Evolutionary conservation across 2,329 filamentous ascomycete species (phyloP), one percentile per base, ranked within the genome.

Genomic region (Fusarium multiceps): DNA sequence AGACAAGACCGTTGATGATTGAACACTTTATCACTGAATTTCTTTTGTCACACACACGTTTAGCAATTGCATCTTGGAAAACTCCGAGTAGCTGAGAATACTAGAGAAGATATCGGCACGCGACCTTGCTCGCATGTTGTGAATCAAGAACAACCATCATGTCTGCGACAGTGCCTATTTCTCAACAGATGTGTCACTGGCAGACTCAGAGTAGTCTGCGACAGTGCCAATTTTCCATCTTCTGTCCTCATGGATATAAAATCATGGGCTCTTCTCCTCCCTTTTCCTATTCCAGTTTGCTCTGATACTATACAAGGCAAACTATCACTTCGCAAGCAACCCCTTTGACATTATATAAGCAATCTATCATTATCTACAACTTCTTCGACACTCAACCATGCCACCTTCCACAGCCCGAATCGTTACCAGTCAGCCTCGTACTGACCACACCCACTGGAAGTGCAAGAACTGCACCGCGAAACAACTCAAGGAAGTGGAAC

Each of bases 191-290:
- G 10, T 11, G 10, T 28, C 27, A 28, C 27, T 5, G 5, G 27
- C 27, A 28, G 10, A 28, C 4, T 10, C 27, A 11, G 10, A 28
- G 27, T 28, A 28, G 16, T 18, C 5, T 6, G 5, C 5, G 9
- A n/a, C 9, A 37, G 34, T 18, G 34, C 9, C 16, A 4, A 10
- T 11, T 37, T 37, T 2, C 9, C 16, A 37, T 16, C 9, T 18
- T 16, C 5, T 18, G 3, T 37, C 16, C 16, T 11, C 5, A 11
- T n/a, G 16, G 9, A 11, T 37, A 37, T 37, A 37, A 37, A 34
- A n/a, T 1, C 16, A 37, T n/a, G 3, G 9, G 11, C 0, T n/a
- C 16, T 5, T 18, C 9, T n/a, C 5, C 9, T 23, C 21, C 21
- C 21, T 23, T 23, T 23, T 23, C 5, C 21, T 4, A 23, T 23